A percentile compares a stretch with the other conserved stretches of the same genome.
Conservation (phyloP, 2,329 filamentous ascomycete species). For the Knufia petricola region DNA sequence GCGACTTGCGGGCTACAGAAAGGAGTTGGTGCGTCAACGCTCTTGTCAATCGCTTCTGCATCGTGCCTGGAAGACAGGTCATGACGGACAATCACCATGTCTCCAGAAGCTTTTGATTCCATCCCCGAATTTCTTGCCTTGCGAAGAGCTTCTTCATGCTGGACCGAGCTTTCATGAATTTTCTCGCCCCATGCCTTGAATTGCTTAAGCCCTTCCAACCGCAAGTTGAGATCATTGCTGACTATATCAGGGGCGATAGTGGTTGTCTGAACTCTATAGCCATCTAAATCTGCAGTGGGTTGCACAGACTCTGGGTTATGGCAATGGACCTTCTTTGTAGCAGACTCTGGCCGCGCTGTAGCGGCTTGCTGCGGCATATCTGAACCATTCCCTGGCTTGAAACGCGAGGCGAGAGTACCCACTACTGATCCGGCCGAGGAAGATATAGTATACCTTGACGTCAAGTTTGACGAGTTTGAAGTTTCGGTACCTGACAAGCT, state of each 20-base stretch:
- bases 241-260: background rate
- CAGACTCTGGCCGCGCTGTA: background rate
- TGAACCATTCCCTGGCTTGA: background rate
- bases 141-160: background rate
- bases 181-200: conserved; percentile 1
- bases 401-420: background rate
- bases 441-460: background rate
- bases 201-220: background rate
- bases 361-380: background rate
- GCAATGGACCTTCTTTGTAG: background rate
- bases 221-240: background rate
- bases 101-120: background rate
- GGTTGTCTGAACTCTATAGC: background rate
- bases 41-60: background rate
- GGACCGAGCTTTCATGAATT: background rate
- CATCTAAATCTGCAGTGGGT: background rate
- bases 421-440: background rate
- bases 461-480: background rate
- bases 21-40: conserved; percentile 1
- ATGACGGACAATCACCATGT: background rate
- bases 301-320: background rate
- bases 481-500: background rate
- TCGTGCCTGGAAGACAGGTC: background rate
- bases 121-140: background rate
- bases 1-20: conserved; percentile 2